A percentile compares a stretch with the other conserved stretches of the same genome.
phyloP scores from a whole-genome alignment of 1,284 basidiomycete genomes.

The Thecaphora thlaspeos region DNA sequence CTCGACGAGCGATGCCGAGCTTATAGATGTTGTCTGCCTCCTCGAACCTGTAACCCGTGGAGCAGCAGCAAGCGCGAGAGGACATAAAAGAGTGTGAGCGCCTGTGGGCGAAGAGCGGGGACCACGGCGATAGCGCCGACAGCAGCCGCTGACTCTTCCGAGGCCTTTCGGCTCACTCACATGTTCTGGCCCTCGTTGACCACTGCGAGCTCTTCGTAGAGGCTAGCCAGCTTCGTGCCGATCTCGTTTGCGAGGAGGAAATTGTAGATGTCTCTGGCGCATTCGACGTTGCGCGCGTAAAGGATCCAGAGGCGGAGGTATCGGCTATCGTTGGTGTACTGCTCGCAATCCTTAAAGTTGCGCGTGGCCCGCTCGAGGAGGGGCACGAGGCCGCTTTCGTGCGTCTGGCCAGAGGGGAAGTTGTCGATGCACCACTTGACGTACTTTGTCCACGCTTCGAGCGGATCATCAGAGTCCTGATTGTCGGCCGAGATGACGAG shows the following conservation, averaged over 20 bases:
- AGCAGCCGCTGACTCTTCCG: too few species aligned
- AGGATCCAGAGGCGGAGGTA: slow-evolving; percentile 86
- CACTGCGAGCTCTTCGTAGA: slow-evolving; percentile 83
- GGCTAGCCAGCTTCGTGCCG: slow-evolving; percentile 71
- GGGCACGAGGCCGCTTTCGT: slow-evolving; percentile 66
- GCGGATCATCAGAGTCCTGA: slow-evolving; percentile 42
- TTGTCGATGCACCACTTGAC: slow-evolving; percentile 69
- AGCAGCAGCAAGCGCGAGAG: too few species aligned
- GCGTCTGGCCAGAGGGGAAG: slow-evolving; percentile 67
- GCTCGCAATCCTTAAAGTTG: slow-evolving; percentile 73
- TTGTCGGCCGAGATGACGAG: slow-evolving; percentile 30
- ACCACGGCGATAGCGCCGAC: too few species aligned
- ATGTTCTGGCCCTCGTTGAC: slow-evolving; percentile 71
- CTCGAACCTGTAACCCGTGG: slow-evolving; percentile 31
- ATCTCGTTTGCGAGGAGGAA: slow-evolving; percentile 76
- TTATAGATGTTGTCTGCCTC: slow-evolving; percentile 74
- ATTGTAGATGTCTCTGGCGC: slow-evolving; percentile 57
- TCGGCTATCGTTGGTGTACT: slow-evolving; percentile 80
- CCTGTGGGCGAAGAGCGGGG: too few species aligned
- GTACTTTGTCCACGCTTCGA: slow-evolving; percentile 60
- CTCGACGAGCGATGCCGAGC: slow-evolving; percentile 77
- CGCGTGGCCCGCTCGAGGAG: slow-evolving; percentile 73
- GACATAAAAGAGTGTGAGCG: too few species aligned
- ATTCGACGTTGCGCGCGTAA: slow-evolving; percentile 62
- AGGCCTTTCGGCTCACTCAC: slow-evolving; percentile 62